Conservation (phyloP, 1,139 yeast genomes). For the Kluyveromyces sp. region DNA sequence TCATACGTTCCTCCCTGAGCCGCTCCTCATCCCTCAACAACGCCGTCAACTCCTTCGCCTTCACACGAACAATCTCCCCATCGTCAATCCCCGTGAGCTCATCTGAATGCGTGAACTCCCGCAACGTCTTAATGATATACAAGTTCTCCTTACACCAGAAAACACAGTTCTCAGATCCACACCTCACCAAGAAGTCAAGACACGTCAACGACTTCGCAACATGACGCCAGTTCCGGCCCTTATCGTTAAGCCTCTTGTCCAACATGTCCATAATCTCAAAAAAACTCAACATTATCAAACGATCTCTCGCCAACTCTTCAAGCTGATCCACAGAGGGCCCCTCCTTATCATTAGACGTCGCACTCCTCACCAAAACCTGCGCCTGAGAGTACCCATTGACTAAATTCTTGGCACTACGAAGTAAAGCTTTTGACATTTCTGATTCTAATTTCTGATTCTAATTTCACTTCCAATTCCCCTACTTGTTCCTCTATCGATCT, state of each 20-base stretch:
- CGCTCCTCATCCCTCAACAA: conserved; percentile 79
- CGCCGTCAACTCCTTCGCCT: conserved; percentile 83
- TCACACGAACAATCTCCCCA: conserved; percentile 82
- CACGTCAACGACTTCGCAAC: conserved; percentile 87
- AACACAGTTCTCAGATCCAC: conserved; percentile 87
- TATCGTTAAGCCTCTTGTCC: conserved; percentile 87
- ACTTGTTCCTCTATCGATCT: background rate
- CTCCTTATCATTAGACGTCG: conserved; percentile 82
- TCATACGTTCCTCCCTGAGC: conserved; percentile 59
- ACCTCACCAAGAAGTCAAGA: conserved; percentile 77
- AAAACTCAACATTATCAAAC: conserved; percentile 65
- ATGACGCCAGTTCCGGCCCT: conserved; percentile 98
- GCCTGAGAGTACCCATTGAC: conserved; percentile 86
- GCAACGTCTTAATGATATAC: conserved; percentile 79
- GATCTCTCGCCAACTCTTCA: conserved; percentile 79
- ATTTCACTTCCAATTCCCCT: background rate
- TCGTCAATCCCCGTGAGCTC: conserved; percentile 69
- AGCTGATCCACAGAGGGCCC: conserved; percentile 79
- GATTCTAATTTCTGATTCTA: background rate
- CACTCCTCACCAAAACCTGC: conserved; percentile 84
- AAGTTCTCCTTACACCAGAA: conserved; percentile 90
- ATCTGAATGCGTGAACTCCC: conserved; percentile 84
- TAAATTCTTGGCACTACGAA: conserved; percentile 85
- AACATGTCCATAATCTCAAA: conserved; percentile 93
- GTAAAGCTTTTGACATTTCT: conserved; percentile 64